A percentile compares a stretch with the other conserved stretches of the same genome.
Conservation (phyloP, 805 yeast genomes). For the Blastobotrys robertii region DNA sequence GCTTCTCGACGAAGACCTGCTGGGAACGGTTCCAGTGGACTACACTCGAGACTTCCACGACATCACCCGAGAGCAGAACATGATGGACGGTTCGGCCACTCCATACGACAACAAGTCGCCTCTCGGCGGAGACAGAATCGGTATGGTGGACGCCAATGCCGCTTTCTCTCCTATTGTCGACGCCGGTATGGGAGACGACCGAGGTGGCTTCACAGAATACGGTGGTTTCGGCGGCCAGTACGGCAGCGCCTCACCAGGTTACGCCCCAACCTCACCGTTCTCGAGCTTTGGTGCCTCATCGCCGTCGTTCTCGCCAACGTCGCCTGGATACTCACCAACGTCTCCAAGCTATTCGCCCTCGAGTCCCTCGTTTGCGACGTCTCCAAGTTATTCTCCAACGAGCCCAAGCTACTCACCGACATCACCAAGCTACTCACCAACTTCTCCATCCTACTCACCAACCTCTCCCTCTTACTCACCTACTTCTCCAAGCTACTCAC, state of each 20-base stretch:
- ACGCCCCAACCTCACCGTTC: conserved; percentile 74
- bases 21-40: conserved; percentile 54
- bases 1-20: conserved; percentile 81
- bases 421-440: conserved; percentile 61
- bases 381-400: conserved; percentile 46
- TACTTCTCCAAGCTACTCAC: conserved; percentile 65
- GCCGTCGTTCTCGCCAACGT: conserved; percentile 56
- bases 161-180: conserved; percentile 84
- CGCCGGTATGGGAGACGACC: conserved; percentile 69
- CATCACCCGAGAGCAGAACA: conserved; percentile 53
- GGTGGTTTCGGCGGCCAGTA: conserved; percentile 45
- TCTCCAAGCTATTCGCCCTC: conserved; percentile 65
- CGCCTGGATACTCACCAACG: conserved; percentile 57
- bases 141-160: conserved; percentile 49
- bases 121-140: conserved; percentile 23
- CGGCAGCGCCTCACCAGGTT: conserved; percentile 44
- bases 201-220: conserved; percentile 83
- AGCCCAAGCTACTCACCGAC: conserved; percentile 57
- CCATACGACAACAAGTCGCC: conserved; percentile 72
- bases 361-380: conserved; percentile 38
- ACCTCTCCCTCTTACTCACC: conserved; percentile 62
- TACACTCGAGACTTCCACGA: conserved; percentile 31
- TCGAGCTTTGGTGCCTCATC: conserved; percentile 79
- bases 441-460: conserved; percentile 63
- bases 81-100: conserved; percentile 72